Conservation (phyloP, 2,329 filamentous ascomycete species). For the Xylariaceae sp. region DNA sequence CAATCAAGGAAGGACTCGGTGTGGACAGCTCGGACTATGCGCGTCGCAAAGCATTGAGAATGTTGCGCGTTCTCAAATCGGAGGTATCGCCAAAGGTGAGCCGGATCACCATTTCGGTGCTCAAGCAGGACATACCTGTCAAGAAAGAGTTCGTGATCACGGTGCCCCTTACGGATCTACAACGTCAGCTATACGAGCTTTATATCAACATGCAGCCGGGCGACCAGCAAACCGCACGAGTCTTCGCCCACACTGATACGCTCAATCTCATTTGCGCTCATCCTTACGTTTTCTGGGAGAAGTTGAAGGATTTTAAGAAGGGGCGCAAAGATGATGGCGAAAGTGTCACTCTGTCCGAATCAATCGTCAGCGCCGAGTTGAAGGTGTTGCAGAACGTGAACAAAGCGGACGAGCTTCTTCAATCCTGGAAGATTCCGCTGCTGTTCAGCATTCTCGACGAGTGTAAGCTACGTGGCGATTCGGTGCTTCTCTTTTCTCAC, state of each 20-base stretch:
- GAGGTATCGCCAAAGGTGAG: slow-evolving; percentile 73
- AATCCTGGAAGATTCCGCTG: slow-evolving; percentile 63
- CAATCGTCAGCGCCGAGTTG: slow-evolving; percentile 24
- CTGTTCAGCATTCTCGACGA: slow-evolving; percentile 63
- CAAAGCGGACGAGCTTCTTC: slow-evolving; percentile 35
- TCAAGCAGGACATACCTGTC: slow-evolving; percentile 59
- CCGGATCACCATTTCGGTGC: slow-evolving; percentile 58
- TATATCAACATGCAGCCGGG: slow-evolving; percentile 28
- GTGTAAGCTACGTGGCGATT: slow-evolving; percentile 56
- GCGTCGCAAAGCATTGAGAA: slow-evolving; percentile 53
- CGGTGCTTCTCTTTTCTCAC: slow-evolving; percentile 74
- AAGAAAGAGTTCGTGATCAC: slow-evolving; percentile 80
- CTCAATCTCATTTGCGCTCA: slow-evolving; percentile 46
- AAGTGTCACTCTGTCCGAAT: slow-evolving; percentile 18
- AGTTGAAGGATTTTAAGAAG: slow-evolving; percentile 19
- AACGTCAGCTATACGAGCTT: slow-evolving; percentile 53
- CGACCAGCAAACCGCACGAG: slow-evolving; percentile 3
- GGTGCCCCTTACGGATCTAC: slow-evolving; percentile 59
- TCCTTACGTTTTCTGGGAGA: slow-evolving; percentile 38
- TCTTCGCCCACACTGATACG: slow-evolving; percentile 31
- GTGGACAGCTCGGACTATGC: slow-evolving; percentile 51
- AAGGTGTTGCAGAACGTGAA: slow-evolving; percentile 26
- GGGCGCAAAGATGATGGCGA: slow-evolving; percentile 4
- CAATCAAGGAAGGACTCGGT: slow-evolving; percentile 66
- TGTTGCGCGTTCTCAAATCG: slow-evolving; percentile 61